These are phyloP conservation scores for Haplosporangium sp. DNA, from an alignment of 371 early-diverging fungal genomes.

Conservation along the genomic window DNA sequence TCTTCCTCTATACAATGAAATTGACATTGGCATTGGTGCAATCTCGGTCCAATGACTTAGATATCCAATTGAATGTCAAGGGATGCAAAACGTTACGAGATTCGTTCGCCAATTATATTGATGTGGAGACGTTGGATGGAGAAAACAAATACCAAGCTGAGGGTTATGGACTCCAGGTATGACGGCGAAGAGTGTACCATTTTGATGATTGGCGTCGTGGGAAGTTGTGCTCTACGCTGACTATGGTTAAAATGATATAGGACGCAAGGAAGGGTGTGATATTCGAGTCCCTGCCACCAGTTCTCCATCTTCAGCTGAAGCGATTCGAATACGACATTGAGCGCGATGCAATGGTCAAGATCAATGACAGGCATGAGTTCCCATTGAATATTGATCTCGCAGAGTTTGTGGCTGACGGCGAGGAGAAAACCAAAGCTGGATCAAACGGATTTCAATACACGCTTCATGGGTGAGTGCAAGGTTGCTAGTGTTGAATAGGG, in stretches of 20 bases:
- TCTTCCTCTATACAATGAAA: too few species aligned
- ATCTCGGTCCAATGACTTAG: constrained; percentile 55
- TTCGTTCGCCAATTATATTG: constrained; percentile 91
- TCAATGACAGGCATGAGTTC: constrained; percentile 98
- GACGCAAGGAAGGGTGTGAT: constrained; percentile 97
- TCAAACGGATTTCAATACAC: constrained; percentile 80
- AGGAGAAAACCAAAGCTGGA: constrained; percentile 60
- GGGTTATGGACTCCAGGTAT: constrained; percentile 89
- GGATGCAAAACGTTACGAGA: constrained; percentile 90
- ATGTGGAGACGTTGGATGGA: constrained; percentile 93
- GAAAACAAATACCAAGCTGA: constrained; percentile 98
- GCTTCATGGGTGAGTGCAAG: constrained; percentile 78
- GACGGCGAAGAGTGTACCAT: not conserved
- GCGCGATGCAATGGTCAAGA: constrained; percentile 93
- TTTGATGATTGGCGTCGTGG: not conserved
- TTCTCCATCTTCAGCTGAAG: constrained; percentile 97
- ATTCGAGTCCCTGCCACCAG: constrained; percentile 95
- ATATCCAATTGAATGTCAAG: constrained; percentile 96
- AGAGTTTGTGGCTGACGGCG: constrained; percentile 80
- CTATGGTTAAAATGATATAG: constrained; percentile 19
- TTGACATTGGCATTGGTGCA: not conserved
- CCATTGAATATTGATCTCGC: constrained; percentile 90
- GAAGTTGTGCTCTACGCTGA: not conserved
- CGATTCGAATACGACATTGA: constrained; percentile 98
- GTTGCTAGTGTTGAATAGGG: not conserved